Conservation (phyloP, 441 rosid species). For the Croton laevigatus region DNA sequence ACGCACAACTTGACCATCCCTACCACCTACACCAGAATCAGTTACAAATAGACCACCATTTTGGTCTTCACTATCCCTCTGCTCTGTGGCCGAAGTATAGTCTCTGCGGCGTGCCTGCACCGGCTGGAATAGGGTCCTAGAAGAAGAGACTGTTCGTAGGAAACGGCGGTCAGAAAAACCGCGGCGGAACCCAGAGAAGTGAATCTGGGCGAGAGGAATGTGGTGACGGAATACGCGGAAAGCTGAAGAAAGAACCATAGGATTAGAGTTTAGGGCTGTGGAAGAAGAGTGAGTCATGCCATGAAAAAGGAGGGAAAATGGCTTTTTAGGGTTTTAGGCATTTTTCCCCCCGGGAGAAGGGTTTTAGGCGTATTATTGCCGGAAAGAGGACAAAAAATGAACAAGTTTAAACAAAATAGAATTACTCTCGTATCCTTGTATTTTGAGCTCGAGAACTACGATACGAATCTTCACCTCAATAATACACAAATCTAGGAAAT, state of each 20-base stretch:
- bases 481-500: too few species aligned
- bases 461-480: too few species aligned
- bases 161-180: slow-evolving; percentile 20
- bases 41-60: slow-evolving; percentile 43
- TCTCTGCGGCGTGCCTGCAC: slow-evolving; percentile 3
- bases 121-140: slow-evolving; percentile 1
- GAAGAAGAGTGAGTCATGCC: slow-evolving; percentile 39
- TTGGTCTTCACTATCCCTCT: neutral
- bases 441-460: too few species aligned
- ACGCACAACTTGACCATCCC: slow-evolving; percentile 49
- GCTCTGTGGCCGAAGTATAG: slow-evolving; percentile 1
- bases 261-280: slow-evolving; percentile 24
- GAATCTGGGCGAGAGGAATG: neutral
- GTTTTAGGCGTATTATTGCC: too few species aligned
- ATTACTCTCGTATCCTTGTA: too few species aligned
- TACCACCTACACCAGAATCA: slow-evolving; percentile 30
- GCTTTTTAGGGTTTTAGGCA: slow-evolving; percentile 21
- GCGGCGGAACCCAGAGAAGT: slow-evolving; percentile 2
- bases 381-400: too few species aligned
- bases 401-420: too few species aligned
- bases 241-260: slow-evolving; percentile 62
- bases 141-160: neutral
- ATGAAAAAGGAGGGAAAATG: slow-evolving; percentile 3
- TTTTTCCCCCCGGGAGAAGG: neutral
- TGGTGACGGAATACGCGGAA: slow-evolving; percentile 47